A percentile compares a stretch with the other conserved stretches of the same genome.
Conservation (phyloP, 495 filamentous ascomycete species). For the Bathelium albidoporum region DNA sequence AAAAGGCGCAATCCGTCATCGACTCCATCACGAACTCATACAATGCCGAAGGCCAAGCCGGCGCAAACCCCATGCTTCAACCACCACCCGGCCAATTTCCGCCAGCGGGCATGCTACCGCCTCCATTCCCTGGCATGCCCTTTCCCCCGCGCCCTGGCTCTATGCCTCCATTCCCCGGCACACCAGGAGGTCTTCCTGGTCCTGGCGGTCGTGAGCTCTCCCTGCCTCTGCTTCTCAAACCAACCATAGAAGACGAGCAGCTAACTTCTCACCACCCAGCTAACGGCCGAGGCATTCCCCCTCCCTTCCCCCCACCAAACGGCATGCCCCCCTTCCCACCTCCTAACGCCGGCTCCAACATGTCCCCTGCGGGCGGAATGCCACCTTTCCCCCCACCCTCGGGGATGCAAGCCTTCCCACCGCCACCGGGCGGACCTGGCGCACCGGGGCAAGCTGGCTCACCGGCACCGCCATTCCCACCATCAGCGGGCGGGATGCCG, state of each 20-base stretch:
- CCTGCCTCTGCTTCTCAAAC: constrained; percentile 9
- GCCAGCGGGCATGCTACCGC: constrained; percentile 17
- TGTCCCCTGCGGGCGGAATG: constrained; percentile 33
- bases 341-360: constrained; percentile 8
- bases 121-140: background rate
- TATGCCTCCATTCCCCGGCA: constrained; percentile 13
- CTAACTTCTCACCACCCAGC: constrained; percentile 34
- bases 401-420: constrained; percentile 33
- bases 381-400: constrained; percentile 55
- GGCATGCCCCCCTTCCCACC: constrained; percentile 18
- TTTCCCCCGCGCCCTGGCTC: background rate
- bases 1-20: constrained; percentile 96
- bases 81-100: constrained; percentile 40
- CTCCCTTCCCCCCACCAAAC: constrained; percentile 13
- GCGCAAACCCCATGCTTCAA: constrained; percentile 70
- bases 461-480: too few relatives aligned
- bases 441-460: background rate
- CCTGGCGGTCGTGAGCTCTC: constrained; percentile 21
- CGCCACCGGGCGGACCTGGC: constrained; percentile 18
- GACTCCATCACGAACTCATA: constrained; percentile 94
- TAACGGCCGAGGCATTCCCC: constrained; percentile 41
- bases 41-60: constrained; percentile 79
- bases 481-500: constrained; percentile 23
- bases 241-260: constrained; percentile 1
- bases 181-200: constrained; percentile 28